Evolutionary conservation across 371 early-diverging fungal species (phyloP).

Genomic region (Mucor irregularis): DNA sequence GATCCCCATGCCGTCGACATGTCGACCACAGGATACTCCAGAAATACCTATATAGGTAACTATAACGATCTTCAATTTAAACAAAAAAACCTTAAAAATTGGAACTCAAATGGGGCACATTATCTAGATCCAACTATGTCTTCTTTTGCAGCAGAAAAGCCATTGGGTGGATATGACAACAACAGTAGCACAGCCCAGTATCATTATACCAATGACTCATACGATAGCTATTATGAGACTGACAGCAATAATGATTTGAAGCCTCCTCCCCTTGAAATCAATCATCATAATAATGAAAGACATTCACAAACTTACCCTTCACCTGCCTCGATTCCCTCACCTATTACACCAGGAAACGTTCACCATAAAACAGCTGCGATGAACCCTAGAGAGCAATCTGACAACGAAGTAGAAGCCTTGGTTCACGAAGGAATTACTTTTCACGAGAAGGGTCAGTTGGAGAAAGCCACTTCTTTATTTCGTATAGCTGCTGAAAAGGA

Average conservation of each 20-base stretch:
- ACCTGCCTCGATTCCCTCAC: constrained; percentile 16
- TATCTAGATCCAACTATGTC: too few species aligned
- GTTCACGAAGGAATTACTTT: constrained; percentile 59
- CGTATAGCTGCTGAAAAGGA: constrained; percentile 66
- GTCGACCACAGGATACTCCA: not conserved
- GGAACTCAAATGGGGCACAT: too few species aligned
- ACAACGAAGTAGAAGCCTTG: constrained; percentile 15
- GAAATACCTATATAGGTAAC: constrained; percentile 18
- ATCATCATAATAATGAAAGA: not conserved
- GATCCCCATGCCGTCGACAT: constrained; percentile 1
- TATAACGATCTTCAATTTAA: not conserved
- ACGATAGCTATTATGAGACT: not conserved
- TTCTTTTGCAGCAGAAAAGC: too few species aligned
- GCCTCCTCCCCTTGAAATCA: constrained; percentile 16
- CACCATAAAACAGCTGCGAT: not conserved
- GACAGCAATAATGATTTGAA: not conserved
- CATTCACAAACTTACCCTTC: constrained; percentile 6
- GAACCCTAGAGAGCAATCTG: not conserved
- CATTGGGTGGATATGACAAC: not conserved
- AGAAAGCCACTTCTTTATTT: constrained; percentile 72
- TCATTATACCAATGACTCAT: not conserved
- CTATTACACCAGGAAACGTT: constrained; percentile 11
- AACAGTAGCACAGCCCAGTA: not conserved
- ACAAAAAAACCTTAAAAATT: not conserved
- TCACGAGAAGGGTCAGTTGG: constrained; percentile 75